Base-by-base conservation (phyloP, 805 yeast genomes). In the Candida boleticola region DNA sequence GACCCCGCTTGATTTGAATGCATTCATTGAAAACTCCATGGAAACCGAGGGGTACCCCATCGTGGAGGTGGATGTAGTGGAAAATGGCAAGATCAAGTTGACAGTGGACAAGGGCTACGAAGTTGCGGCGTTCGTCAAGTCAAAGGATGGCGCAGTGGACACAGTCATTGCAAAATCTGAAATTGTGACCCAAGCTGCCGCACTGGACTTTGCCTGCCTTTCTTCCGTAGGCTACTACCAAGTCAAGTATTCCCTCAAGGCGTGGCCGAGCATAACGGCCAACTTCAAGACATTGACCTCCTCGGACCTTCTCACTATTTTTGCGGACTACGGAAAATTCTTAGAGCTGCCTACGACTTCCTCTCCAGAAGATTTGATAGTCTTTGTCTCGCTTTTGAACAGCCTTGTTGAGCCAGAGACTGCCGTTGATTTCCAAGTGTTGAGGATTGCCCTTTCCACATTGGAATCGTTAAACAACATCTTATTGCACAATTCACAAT, bases 1-100 rank as follows among this genome's bases (percentile, higher is more conserved):
- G 3, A 23, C 13, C 3, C 53, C 66, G 4, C 53, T 68, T 34
- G 82, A 80, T 51, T 51, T 80, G n/a, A 59, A 72, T 18, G 63
- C 73, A 0, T 77, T 82, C 40, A 63, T 75, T 46, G 73, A 77
- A 46, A 74, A 86, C 1, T 83, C 89, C 89, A 60, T 75, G 2
- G 71, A 77, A 52, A 58, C 72, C 11, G 71, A 82, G 0, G 89
- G 90, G 1, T 74, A 63, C 40, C 89, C 90, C 4, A 55, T 77
- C 2, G 52, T 83, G 5, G 50, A 57, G 2, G 77, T 77, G 2
- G 45, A 52, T 1, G 27, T 11, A 23, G 33, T 52, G 1, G 53
- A 53, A 18, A 58, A 53, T 0, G 60, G 19, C 17, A 36, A 53
- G 2, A 53, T 46, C 4, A 61, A 7, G 5, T 17, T 58, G 39